Percentiles rank a stretch among this genome's conserved stretches.
These are phyloP conservation scores for Trichoderma reesei DNA, from an alignment of 495 filamentous ascomycete species.

Conservation along the genomic window DNA sequence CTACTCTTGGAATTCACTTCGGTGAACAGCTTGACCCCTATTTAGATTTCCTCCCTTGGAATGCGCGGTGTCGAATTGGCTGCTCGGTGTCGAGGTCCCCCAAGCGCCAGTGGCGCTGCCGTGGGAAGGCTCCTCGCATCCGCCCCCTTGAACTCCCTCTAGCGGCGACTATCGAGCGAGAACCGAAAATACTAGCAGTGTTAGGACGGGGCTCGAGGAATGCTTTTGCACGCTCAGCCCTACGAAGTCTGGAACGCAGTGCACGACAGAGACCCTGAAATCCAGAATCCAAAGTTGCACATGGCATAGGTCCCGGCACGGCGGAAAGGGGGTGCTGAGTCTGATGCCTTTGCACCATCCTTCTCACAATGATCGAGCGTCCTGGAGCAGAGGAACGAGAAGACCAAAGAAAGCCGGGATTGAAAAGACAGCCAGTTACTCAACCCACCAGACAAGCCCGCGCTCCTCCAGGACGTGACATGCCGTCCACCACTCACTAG, in stretches of 20 bases:
- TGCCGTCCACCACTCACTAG: too few relatives aligned
- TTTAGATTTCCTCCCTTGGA: background rate
- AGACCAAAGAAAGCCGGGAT: too few relatives aligned
- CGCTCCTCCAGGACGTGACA: too few relatives aligned
- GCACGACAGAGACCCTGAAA: too few relatives aligned
- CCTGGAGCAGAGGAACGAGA: background rate
- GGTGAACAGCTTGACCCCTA: background rate
- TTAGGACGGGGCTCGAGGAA: background rate
- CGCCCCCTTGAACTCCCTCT: background rate
- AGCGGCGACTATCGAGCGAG: background rate
- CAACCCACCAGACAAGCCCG: too few relatives aligned
- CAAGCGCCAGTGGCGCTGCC: conserved; percentile 5
- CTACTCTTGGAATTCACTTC: background rate
- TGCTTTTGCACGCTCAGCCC: background rate
- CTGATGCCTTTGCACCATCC: background rate
- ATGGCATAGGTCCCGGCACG: background rate
- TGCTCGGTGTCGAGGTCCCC: background rate
- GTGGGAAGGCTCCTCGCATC: background rate
- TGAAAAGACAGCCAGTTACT: too few relatives aligned
- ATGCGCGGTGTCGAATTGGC: background rate
- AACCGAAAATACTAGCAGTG: background rate
- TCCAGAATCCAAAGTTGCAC: background rate
- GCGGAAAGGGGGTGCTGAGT: background rate
- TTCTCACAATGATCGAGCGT: background rate
- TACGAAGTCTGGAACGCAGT: background rate